These are phyloP conservation scores for Centaurea solstitialis DNA, from an alignment of 129 eudicot genomes.

Conservation along the genomic window DNA sequence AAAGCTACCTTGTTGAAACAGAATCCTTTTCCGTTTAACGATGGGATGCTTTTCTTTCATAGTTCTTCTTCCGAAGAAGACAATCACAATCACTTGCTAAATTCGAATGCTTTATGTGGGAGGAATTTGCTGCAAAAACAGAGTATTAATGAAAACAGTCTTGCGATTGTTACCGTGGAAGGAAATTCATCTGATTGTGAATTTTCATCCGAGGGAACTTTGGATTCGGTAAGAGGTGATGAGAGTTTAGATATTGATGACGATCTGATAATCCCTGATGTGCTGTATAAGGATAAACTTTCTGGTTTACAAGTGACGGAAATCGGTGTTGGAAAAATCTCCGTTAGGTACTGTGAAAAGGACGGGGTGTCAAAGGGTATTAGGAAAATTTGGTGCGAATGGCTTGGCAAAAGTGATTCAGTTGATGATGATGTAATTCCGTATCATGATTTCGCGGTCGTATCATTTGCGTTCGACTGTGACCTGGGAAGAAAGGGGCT, in stretches of 20 bases:
- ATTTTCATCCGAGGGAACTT: slow-evolving; percentile 23
- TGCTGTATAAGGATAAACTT: slow-evolving; percentile 53
- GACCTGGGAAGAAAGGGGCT: slow-evolving; percentile 65
- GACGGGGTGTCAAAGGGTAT: slow-evolving; percentile 47
- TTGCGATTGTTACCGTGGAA: slow-evolving; percentile 53
- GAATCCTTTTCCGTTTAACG: slow-evolving; percentile 92
- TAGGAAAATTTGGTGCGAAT: slow-evolving; percentile 74
- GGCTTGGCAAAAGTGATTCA: slow-evolving; percentile 57
- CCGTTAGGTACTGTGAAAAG: slow-evolving; percentile 48
- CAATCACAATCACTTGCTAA: slow-evolving; percentile 8
- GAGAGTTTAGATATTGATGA: slow-evolving; percentile 2
- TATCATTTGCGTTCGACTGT: slow-evolving; percentile 64
- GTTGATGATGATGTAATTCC: slow-evolving; percentile 25
- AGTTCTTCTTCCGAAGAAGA: slow-evolving; percentile 34
- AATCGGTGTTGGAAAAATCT: slow-evolving; percentile 64
- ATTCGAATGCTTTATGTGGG: slow-evolving; percentile 14
- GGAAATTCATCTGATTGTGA: slow-evolving; percentile 7
- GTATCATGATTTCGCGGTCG: slow-evolving; percentile 67
- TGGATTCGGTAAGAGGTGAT: slow-evolving; percentile 7
- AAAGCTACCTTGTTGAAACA: slow-evolving; percentile 69
- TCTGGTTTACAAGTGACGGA: slow-evolving; percentile 57
- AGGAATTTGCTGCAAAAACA: slow-evolving; percentile 20
- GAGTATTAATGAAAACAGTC: slow-evolving; percentile 34
- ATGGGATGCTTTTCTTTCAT: slow-evolving; percentile 79
- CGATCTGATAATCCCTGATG: slow-evolving; percentile 46